These are phyloP conservation scores for Lotmaria passim DNA, from an alignment of 208 protist species.

Conservation along the genomic window DNA sequence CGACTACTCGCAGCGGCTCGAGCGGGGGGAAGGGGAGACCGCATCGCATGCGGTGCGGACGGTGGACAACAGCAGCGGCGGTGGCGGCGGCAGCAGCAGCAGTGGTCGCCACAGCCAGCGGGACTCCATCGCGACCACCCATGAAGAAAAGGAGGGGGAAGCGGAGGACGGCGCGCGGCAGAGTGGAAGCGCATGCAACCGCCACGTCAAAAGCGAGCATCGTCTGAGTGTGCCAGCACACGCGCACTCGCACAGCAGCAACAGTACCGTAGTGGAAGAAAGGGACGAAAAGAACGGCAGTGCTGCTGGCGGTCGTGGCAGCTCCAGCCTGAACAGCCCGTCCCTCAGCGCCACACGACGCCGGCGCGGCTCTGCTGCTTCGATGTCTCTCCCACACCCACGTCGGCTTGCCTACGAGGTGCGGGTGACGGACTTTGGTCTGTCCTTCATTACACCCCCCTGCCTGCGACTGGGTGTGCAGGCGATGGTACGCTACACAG, in stretches of 20 bases:
- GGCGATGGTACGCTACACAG: slow-evolving; percentile 20
- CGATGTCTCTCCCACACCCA: not conserved
- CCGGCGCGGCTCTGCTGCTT: not conserved
- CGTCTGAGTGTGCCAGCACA: no score
- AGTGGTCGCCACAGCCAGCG: no score
- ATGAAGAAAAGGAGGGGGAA: not conserved
- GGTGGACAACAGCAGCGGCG: not conserved
- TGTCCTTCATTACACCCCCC: slow-evolving; percentile 52
- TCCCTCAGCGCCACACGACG: not conserved
- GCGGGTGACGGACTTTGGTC: slow-evolving; percentile 49
- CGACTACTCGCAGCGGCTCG: slow-evolving; percentile 24
- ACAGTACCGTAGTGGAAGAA: not conserved
- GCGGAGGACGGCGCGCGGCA: not conserved
- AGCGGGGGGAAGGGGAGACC: slow-evolving; percentile 6
- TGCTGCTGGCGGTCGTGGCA: not conserved
- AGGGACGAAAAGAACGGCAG: not conserved
- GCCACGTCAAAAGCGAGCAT: no score
- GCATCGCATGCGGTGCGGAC: not conserved
- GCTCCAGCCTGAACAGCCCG: slow-evolving; percentile 1
- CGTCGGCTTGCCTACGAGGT: slow-evolving; percentile 40
- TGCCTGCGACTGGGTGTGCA: slow-evolving; percentile 38
- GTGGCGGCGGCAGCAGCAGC: no score
- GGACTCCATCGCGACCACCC: not conserved
- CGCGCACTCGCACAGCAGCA: not conserved
- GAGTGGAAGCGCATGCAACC: not conserved